Evolutionary conservation across 73 alveolate species (phyloP).

Genomic region (Paramecium caudatum): DNA sequence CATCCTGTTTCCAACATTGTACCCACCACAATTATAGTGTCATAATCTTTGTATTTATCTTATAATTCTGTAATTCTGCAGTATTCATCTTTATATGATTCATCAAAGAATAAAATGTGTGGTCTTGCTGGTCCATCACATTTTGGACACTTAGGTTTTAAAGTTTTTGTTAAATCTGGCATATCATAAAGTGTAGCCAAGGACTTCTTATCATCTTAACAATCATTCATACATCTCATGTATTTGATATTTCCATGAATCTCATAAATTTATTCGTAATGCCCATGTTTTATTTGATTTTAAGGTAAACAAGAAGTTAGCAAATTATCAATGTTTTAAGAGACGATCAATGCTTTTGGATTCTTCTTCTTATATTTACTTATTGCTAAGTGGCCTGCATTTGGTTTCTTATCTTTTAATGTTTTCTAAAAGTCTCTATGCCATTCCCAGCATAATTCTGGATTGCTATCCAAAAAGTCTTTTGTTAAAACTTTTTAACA

Average conservation of each 20-base stretch:
- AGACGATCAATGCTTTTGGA: conserved; percentile 69
- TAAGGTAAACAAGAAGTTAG: conserved; percentile 64
- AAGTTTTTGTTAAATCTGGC: conserved; percentile 70
- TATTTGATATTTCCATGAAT: conserved; percentile 84
- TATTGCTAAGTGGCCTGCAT: conserved; percentile 83
- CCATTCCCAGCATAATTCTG: conserved; percentile 86
- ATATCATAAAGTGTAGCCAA: conserved; percentile 63
- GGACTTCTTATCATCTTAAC: conserved; percentile 9
- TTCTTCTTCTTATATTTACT: conserved; percentile 28
- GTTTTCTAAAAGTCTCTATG: conserved; percentile 78
- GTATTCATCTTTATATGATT: conserved; percentile 74
- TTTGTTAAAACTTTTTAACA: conserved; percentile 73
- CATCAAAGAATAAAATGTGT: conserved; percentile 86
- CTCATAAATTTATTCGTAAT: conserved; percentile 80
- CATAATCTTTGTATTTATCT: conserved; percentile 43
- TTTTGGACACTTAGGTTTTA: conserved; percentile 79
- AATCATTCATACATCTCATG: conserved; percentile 84
- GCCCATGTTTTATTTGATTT: conserved; percentile 57
- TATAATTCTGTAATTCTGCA: conserved; percentile 66
- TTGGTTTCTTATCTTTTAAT: conserved; percentile 74
- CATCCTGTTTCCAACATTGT: conserved; percentile 83
- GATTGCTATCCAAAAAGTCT: conserved; percentile 71
- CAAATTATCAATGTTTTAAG: conserved; percentile 80
- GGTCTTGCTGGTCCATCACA: conserved; percentile 85
- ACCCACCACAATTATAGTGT: conserved; percentile 80